phyloP scores from a whole-genome alignment of 192 early-diverging fungal species.

The Entomortierella chlamydospora region DNA sequence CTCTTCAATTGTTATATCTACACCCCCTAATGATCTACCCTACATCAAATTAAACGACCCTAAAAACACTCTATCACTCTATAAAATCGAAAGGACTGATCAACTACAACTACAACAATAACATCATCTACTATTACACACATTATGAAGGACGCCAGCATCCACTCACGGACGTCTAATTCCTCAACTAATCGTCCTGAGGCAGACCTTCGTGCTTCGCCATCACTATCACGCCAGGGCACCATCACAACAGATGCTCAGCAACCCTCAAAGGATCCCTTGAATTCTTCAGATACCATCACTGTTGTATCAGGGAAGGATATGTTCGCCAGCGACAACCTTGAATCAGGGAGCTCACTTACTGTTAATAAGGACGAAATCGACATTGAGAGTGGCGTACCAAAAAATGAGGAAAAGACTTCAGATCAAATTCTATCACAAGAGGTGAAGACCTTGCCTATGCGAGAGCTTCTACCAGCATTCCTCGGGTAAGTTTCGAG shows the following conservation, averaged over 20 bases:
- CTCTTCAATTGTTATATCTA: no score
- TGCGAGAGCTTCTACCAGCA: constrained; percentile 42
- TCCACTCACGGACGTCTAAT: constrained; percentile 9
- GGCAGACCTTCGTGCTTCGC: not conserved
- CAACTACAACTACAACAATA: no score
- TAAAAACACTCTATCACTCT: no score
- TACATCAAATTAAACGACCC: no score
- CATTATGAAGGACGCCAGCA: constrained; percentile 7
- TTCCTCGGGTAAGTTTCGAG: constrained; percentile 29
- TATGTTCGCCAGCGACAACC: not conserved
- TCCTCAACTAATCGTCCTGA: constrained; percentile 1
- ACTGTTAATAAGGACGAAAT: not conserved
- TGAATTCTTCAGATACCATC: not conserved
- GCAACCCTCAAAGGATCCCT: not conserved
- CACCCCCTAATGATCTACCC: no score
- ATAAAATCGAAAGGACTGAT: no score
- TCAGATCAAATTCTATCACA: constrained; percentile 38
- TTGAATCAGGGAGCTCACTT: not conserved
- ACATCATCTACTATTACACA: no score
- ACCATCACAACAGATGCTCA: not conserved
- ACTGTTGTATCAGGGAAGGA: not conserved
- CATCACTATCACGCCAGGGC: not conserved
- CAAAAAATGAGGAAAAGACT: constrained; percentile 15
- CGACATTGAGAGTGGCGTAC: constrained; percentile 20
- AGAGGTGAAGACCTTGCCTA: constrained; percentile 37